Conservation (phyloP, 108 stramenopile genomes). For the Cyclostephanos invisitatus region DNA sequence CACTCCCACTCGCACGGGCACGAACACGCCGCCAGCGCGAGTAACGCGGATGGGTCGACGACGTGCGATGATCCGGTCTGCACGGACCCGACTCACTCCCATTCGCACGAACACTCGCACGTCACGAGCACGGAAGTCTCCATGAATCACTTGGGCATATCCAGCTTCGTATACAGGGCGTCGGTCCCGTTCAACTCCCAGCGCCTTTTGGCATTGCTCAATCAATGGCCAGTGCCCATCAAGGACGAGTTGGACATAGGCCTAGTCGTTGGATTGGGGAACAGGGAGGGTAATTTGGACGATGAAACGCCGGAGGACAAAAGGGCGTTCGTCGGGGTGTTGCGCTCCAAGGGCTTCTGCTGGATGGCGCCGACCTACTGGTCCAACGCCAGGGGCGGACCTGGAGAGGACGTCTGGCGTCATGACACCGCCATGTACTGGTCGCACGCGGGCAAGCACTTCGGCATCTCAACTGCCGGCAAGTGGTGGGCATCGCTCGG, state of each 20-base stretch:
- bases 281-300: constrained; percentile 29
- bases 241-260: constrained; percentile 75
- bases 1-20: constrained; percentile 58
- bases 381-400: constrained; percentile 45
- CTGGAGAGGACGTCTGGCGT: constrained; percentile 67
- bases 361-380: constrained; percentile 92
- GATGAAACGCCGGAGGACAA: constrained; percentile 35
- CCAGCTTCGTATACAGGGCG: constrained; percentile 91
- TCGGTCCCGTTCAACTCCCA: constrained; percentile 83
- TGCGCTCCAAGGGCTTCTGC: constrained; percentile 95
- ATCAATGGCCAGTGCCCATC: constrained; percentile 86
- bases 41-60: not conserved
- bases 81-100: constrained; percentile 60
- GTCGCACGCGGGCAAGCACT: constrained; percentile 92
- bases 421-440: constrained; percentile 96
- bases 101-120: constrained; percentile 55
- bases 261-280: constrained; percentile 25
- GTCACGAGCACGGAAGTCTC: constrained; percentile 43
- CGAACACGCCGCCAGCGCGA: constrained; percentile 35
- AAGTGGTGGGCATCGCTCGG: constrained; percentile 91
- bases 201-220: constrained; percentile 64
- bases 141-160: constrained; percentile 76
- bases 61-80: constrained; percentile 61
- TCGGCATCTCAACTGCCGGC: constrained; percentile 84
- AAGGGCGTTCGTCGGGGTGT: constrained; percentile 69